Evolutionary conservation across 2,329 filamentous ascomycete genomes (phyloP).

Genomic region (Epichloe uncinata): DNA sequence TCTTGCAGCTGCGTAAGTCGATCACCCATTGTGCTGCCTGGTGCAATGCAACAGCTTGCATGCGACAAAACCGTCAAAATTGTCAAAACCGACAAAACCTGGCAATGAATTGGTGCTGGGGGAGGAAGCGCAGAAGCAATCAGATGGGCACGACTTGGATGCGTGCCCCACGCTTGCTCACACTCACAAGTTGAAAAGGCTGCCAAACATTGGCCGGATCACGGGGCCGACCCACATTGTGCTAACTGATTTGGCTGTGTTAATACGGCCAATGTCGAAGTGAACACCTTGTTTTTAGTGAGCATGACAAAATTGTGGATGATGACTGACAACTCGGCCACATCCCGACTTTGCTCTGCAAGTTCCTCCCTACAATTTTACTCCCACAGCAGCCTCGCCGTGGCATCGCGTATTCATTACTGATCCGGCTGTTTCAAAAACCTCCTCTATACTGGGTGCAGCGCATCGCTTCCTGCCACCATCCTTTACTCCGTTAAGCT

Average conservation of each 20-base stretch:
- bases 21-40: slow-evolving; percentile 46
- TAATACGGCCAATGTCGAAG: slow-evolving; percentile 10
- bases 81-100: neutral
- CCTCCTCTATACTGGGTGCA: too few relatives aligned
- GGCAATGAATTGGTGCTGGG: neutral
- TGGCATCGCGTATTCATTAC: neutral
- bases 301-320: slow-evolving; percentile 1
- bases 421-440: neutral
- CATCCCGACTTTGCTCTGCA: slow-evolving; percentile 3
- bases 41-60: neutral
- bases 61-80: neutral
- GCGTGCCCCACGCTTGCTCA: too few relatives aligned
- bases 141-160: too few relatives aligned
- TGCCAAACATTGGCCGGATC: neutral
- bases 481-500: slow-evolving; percentile 7
- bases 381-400: neutral
- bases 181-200: neutral
- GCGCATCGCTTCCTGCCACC: neutral
- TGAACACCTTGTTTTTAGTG: slow-evolving; percentile 25
- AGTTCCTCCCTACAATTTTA: neutral
- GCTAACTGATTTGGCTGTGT: neutral
- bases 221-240: slow-evolving; percentile 13
- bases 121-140: too few relatives aligned
- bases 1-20: slow-evolving; percentile 75
- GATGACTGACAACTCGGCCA: slow-evolving; percentile 4